Evolutionary conservation across 495 filamentous ascomycete species (phyloP).

Genomic region (Tuber indicum): DNA sequence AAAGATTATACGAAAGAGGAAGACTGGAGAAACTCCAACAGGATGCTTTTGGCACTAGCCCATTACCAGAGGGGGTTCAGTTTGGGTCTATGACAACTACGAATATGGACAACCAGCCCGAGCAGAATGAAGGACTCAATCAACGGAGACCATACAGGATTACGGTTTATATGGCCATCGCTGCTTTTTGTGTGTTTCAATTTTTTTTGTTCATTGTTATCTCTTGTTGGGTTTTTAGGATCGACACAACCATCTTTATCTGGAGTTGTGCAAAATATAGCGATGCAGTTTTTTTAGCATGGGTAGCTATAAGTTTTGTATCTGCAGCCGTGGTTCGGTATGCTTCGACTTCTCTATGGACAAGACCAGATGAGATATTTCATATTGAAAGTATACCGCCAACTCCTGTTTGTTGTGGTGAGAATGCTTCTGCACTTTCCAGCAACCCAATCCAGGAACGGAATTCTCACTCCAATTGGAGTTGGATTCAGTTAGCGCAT

Average conservation of each 20-base stretch:
- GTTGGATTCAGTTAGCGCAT: no score
- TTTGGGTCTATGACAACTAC: no score
- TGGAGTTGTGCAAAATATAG: constrained; percentile 7
- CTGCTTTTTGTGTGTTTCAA: neutral
- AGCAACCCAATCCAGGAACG: no score
- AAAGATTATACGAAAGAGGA: no score
- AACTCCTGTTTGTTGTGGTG: no score
- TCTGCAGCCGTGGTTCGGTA: constrained; percentile 6
- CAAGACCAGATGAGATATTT: constrained; percentile 3
- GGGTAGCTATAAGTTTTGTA: constrained; percentile 10
- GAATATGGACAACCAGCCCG: no score
- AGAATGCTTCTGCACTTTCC: no score
- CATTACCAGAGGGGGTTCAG: no score
- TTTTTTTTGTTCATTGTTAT: constrained; percentile 8
- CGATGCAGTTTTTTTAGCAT: neutral
- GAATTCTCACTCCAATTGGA: no score
- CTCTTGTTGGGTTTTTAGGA: constrained; percentile 4
- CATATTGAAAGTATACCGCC: neutral
- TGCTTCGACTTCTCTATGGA: neutral
- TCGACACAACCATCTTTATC: constrained; percentile 14
- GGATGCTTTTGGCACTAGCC: no score
- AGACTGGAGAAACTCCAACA: no score
- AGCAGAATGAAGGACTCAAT: neutral
- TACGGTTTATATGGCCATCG: neutral
- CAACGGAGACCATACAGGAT: neutral